Evolutionary conservation across 164 flowering plant genomes (phyloP).

Genomic region (Liriodendron chinense): DNA sequence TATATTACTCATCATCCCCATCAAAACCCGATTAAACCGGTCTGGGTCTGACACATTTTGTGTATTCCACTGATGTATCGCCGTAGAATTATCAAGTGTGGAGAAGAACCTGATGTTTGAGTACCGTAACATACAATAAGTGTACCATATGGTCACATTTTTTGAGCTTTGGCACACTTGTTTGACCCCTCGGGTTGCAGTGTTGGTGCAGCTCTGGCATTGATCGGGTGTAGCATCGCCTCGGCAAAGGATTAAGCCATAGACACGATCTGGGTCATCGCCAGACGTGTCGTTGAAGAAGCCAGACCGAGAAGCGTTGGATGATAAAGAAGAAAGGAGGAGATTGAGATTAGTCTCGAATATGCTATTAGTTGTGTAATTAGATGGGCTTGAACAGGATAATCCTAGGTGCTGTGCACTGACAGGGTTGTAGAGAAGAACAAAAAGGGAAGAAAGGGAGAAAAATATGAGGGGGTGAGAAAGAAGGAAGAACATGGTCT

Average conservation of each 20-base stretch:
- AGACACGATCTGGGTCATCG: background rate
- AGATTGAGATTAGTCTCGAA: background rate
- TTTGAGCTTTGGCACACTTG: background rate
- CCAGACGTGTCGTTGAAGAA: background rate
- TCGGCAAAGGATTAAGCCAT: slow-evolving; percentile 4
- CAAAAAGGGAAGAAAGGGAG: background rate
- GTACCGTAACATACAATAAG: background rate
- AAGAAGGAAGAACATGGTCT: background rate
- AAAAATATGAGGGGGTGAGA: background rate
- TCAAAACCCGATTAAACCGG: background rate
- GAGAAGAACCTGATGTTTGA: background rate
- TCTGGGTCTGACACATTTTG: background rate
- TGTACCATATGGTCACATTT: background rate
- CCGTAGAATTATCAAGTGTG: background rate
- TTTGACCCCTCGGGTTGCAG: background rate
- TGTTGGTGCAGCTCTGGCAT: background rate
- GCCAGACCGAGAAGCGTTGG: background rate
- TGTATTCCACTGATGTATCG: background rate
- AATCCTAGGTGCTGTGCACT: background rate
- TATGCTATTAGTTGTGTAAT: background rate
- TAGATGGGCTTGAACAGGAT: background rate
- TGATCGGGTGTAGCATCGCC: background rate
- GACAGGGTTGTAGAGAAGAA: background rate
- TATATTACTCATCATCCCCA: background rate
- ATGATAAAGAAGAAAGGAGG: background rate